These are phyloP conservation scores for Starmerella potacharoeniae DNA, from an alignment of 805 yeast genomes.

Conservation along the genomic window DNA sequence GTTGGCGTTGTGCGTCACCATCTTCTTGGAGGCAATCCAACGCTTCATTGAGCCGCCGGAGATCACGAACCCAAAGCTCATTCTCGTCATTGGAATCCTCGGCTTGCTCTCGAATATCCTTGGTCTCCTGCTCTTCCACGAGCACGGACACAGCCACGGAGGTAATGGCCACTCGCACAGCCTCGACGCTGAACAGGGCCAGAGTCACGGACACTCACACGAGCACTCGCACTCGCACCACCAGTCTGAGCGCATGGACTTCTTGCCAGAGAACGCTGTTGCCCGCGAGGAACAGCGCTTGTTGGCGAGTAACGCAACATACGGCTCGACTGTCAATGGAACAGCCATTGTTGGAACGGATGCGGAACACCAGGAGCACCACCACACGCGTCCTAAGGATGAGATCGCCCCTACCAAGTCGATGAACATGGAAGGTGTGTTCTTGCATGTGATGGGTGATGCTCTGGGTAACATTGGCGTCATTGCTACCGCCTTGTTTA, in stretches of 20 bases:
- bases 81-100: conserved; percentile 67
- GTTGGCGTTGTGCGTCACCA: conserved; percentile 83
- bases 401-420: conserved; percentile 37
- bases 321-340: conserved; percentile 16
- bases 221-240: conserved; percentile 18
- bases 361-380: conserved; percentile 21
- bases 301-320: conserved; percentile 11
- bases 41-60: conserved; percentile 71
- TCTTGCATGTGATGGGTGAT: conserved; percentile 89
- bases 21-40: conserved; percentile 84
- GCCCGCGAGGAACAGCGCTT: conserved; percentile 22
- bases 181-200: conserved; percentile 23
- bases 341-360: neutral
- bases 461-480: conserved; percentile 95
- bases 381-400: conserved; percentile 25
- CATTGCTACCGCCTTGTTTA: conserved; percentile 74
- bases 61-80: conserved; percentile 71
- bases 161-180: conserved; percentile 32
- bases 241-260: conserved; percentile 15
- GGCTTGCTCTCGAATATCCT: conserved; percentile 74
- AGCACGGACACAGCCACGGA: conserved; percentile 43
- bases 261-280: conserved; percentile 20
- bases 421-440: conserved; percentile 96
- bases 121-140: conserved; percentile 76
- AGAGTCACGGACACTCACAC: conserved; percentile 8